Conservation (phyloP, 2,329 filamentous ascomycete species). For the Aplosporella prunicola region DNA sequence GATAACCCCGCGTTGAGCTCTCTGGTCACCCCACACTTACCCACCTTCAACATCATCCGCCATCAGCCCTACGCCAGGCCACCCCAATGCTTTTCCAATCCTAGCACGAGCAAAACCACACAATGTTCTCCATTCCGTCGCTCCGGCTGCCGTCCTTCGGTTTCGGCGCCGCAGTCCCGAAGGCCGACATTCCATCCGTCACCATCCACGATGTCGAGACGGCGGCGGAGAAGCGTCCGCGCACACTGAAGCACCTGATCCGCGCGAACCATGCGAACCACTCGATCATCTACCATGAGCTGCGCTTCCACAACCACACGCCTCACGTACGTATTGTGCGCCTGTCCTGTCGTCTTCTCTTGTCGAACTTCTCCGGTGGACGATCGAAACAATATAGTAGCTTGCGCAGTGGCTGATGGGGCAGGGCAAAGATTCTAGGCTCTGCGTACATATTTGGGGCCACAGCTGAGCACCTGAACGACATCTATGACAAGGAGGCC, state of each 20-base stretch:
- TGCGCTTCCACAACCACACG: constrained; percentile 72
- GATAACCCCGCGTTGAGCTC: too few species aligned
- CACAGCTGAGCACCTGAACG: constrained; percentile 59
- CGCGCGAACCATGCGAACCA: constrained; percentile 89
- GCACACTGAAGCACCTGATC: constrained; percentile 81
- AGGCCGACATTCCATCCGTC: constrained; percentile 52
- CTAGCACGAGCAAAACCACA: background rate
- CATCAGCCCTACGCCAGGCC: too few species aligned
- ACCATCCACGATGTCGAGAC: constrained; percentile 73
- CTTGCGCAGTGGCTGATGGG: too few species aligned
- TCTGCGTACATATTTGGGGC: constrained; percentile 82
- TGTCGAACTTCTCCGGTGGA: background rate
- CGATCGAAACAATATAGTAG: too few species aligned
- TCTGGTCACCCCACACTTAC: too few species aligned
- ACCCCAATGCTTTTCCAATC: background rate
- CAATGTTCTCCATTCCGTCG: constrained; percentile 8
- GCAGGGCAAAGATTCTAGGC: constrained; percentile 51
- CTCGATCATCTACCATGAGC: constrained; percentile 67
- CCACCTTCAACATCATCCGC: too few species aligned
- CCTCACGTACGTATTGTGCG: constrained; percentile 50
- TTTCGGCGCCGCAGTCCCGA: constrained; percentile 1
- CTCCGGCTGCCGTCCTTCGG: constrained; percentile 9
- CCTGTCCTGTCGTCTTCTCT: background rate
- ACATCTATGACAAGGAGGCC: constrained; percentile 69
- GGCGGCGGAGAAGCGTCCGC: constrained; percentile 63